Percentiles rank a stretch among this genome's conserved stretches.
phyloP scores from a whole-genome alignment of 129 eudicot genomes.

The carrot (Daucus carota) region DH1_v3.0 NC_030385.2:1507001-1507500 shows the following conservation, averaged over 20 bases:
- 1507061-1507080: conserved; percentile 48
- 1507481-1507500: too few species aligned
- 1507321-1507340: neutral
- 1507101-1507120: conserved; percentile 75
- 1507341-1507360: too few species aligned
- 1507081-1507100: conserved; percentile 33
- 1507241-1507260: neutral
- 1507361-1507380: too few species aligned
- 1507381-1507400: neutral
- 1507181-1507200: conserved; percentile 28
- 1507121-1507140: conserved; percentile 82
- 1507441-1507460: neutral
- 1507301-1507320: too few species aligned
- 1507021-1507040: conserved; percentile 70
- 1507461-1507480: neutral
- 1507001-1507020: conserved; percentile 63
- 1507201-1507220: neutral
- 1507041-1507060: conserved; percentile 69
- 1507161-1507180: conserved; percentile 70
- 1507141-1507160: conserved; percentile 67
- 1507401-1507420: neutral
- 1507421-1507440: neutral
- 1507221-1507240: neutral
- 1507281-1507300: neutral
- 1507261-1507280: neutral